Evolutionary conservation across 2,329 filamentous ascomycete genomes (phyloP).

Genomic region (Colletotrichum siamense): DNA sequence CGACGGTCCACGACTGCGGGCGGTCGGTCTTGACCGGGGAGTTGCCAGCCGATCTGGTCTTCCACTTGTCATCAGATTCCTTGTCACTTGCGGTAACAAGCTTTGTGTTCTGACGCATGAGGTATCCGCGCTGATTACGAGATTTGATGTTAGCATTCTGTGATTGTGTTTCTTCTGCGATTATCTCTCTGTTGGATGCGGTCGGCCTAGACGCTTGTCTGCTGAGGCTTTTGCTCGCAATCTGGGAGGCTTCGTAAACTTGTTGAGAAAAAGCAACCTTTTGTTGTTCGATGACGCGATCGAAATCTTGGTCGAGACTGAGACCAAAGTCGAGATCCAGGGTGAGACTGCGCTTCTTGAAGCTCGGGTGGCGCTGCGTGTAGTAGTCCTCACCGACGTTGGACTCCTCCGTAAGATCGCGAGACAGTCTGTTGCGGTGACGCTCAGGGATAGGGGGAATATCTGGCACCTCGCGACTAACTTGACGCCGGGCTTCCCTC

Average conservation of each 20-base stretch:
- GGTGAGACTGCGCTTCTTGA: slow-evolving; percentile 83
- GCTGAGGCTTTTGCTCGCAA: slow-evolving; percentile 31
- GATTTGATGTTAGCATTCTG: slow-evolving; percentile 67
- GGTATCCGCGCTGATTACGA: slow-evolving; percentile 87
- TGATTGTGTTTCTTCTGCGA: slow-evolving; percentile 17
- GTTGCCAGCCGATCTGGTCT: slow-evolving; percentile 67
- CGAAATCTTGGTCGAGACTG: slow-evolving; percentile 90
- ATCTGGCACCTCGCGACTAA: slow-evolving; percentile 74
- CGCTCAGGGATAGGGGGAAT: slow-evolving; percentile 67
- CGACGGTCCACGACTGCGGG: slow-evolving; percentile 92
- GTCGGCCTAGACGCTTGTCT: slow-evolving; percentile 52
- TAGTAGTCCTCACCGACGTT: slow-evolving; percentile 45
- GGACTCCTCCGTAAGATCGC: slow-evolving; percentile 47
- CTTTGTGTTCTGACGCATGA: slow-evolving; percentile 99
- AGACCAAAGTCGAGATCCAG: slow-evolving; percentile 83
- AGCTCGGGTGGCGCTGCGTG: slow-evolving; percentile 70
- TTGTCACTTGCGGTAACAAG: slow-evolving; percentile 91
- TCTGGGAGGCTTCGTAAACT: slow-evolving; percentile 22
- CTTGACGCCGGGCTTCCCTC: slow-evolving; percentile 84
- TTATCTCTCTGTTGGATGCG: not conserved
- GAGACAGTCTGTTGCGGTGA: slow-evolving; percentile 61
- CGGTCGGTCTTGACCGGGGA: slow-evolving; percentile 79
- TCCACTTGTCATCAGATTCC: slow-evolving; percentile 60
- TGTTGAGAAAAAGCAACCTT: slow-evolving; percentile 74
- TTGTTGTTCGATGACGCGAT: slow-evolving; percentile 93